Evolutionary conservation across 2,329 filamentous ascomycete species (phyloP).

Genomic region (Parastagonospora avenae): DNA sequence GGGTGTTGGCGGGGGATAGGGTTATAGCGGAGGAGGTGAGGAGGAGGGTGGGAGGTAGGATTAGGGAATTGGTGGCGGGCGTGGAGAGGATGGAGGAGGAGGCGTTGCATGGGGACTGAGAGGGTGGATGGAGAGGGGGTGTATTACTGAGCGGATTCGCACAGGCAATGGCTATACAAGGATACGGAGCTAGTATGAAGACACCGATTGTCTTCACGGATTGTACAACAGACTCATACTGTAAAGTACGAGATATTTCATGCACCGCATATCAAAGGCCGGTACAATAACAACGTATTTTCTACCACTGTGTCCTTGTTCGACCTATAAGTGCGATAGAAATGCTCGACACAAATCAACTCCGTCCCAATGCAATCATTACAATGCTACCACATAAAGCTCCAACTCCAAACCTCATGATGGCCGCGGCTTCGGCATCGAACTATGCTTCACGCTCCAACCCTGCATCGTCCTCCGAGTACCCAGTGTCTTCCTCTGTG

Average conservation of each 20-base stretch:
- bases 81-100: constrained; percentile 58
- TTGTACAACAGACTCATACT: not conserved
- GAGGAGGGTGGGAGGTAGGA: constrained; percentile 56
- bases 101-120: constrained; percentile 54
- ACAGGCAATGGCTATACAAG: too few species aligned
- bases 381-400: not conserved
- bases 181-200: not conserved
- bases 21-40: constrained; percentile 57
- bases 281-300: not conserved
- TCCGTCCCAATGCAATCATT: constrained; percentile 1
- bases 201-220: not conserved
- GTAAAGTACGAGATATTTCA: not conserved
- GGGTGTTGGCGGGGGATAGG: constrained; percentile 45
- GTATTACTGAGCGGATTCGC: not conserved
- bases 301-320: not conserved
- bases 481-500: constrained; percentile 55
- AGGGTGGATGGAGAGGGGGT: not conserved
- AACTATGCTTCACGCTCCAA: constrained; percentile 51
- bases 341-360: not conserved
- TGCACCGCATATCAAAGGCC: not conserved
- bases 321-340: not conserved
- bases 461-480: constrained; percentile 57
- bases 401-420: constrained; percentile 8
- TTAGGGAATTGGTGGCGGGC: constrained; percentile 60
- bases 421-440: constrained; percentile 37